A percentile compares a stretch with the other conserved stretches of the same genome.
Evolutionary conservation across 148 eudicot species (phyloP).

Genomic region (Chenopodium album): DNA sequence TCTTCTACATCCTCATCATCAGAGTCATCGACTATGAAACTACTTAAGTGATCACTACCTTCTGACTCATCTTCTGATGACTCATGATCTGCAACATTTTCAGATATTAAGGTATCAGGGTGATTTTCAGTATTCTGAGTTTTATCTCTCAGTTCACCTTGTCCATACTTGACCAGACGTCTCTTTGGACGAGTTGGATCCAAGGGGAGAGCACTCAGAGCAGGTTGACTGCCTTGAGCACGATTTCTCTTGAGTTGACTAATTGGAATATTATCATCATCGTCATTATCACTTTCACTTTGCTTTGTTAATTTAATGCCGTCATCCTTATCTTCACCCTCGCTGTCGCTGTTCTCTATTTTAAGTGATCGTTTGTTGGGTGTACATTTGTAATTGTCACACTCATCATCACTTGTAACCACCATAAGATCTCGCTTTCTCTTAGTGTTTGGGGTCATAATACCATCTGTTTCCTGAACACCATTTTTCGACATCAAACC

Average conservation of each 20-base stretch:
- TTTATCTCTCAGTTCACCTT: constrained; percentile 8
- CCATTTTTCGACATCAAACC: neutral
- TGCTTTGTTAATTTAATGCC: constrained; percentile 2
- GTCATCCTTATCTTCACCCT: constrained; percentile 22
- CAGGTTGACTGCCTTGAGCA: constrained; percentile 19
- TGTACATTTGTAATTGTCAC: constrained; percentile 1
- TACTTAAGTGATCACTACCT: constrained; percentile 19
- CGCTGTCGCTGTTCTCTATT: constrained; percentile 15
- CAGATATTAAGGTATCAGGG: constrained; percentile 19
- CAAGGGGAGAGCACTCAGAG: neutral
- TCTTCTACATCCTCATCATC: constrained; percentile 36
- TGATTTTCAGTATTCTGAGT: constrained; percentile 15
- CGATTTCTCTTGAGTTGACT: constrained; percentile 34
- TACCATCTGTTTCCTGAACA: neutral
- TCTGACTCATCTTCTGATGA: constrained; percentile 37
- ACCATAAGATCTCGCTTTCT: constrained; percentile 51
- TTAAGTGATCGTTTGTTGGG: constrained; percentile 23
- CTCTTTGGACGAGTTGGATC: constrained; percentile 28
- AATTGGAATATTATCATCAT: constrained; percentile 66
- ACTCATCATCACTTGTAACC: constrained; percentile 50
- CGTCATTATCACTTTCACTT: constrained; percentile 25
- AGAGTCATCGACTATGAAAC: constrained; percentile 35
- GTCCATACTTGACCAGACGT: constrained; percentile 43
- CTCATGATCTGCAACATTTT: constrained; percentile 38
- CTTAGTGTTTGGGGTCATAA: constrained; percentile 39